Base-by-base conservation (phyloP, 208 protist species). In the Tetramitus jugosus region DNA sequence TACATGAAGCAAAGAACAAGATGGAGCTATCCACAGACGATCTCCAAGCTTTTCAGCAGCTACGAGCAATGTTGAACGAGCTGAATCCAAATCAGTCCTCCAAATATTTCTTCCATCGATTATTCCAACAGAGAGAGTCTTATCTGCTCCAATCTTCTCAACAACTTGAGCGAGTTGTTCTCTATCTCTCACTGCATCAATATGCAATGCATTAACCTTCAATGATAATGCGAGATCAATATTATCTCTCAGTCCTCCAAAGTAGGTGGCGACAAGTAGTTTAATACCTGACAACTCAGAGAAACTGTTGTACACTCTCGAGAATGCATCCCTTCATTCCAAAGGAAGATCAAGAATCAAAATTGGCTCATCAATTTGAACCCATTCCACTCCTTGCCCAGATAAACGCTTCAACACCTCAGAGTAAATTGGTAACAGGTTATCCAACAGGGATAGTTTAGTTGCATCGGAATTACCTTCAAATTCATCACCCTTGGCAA, bases 81-180 rank as follows among this genome's bases (percentile, higher is more conserved):
- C 71, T 0, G n/a, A 33, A 26, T 81, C 69, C n/a, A 91, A 84
- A 74, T 92, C 74, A 6, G 81, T 68, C 60, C 84, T 87, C 91
- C 89, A 93, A 69, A 93, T 81, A 78, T 94, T 94, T 67, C 91
- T 83, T 37, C 91, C 91, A 81, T 91, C 87, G 35, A 94, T 84
- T n/a, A 93, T 81, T 79, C 91, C 90, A 69, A 84, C 81, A 53
- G 88, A 91, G 2, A 94, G 79, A 39, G 60, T 17, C 26, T 45
- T 42, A 78, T 26, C 72, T n/a, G n/a, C n/a, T n/a, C n/a, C n/a
- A 79, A 77, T 86, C 26, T 53, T 6, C 68, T 86, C 52, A 60
- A 80, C 72, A 71, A 84, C 83, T n/a, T 1, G 8, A 60, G 6
- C 2, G 14, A 46, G 39, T 65, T 85, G 61, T 33, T 79, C 64